Evolutionary conservation across 169 alveolate genomes (phyloP).

Genomic region (Theileria annulata): DNA sequence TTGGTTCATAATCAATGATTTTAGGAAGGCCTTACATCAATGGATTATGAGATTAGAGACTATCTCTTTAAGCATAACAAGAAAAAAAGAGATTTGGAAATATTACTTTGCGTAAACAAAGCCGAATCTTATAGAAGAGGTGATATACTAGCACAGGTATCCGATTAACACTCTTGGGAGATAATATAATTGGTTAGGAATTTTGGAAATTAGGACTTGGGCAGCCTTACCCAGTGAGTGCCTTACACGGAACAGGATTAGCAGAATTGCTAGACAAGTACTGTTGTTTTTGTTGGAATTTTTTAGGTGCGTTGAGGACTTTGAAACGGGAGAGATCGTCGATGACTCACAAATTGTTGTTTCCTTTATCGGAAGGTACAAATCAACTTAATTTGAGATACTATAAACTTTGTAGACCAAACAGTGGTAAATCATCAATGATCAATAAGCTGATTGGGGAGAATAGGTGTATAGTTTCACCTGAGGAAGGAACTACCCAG

Average conservation of each 20-base stretch:
- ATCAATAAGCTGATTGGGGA: constrained; percentile 65
- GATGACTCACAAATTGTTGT: constrained; percentile 50
- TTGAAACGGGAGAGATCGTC: constrained; percentile 36
- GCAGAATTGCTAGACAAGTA: constrained; percentile 71
- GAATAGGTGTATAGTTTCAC: constrained; percentile 76
- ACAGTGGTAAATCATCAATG: constrained; percentile 75
- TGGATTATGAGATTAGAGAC: constrained; percentile 40
- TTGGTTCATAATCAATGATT: background rate
- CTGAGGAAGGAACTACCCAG: constrained; percentile 76
- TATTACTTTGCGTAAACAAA: constrained; percentile 72
- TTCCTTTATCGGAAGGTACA: constrained; percentile 62
- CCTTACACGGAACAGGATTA: constrained; percentile 76
- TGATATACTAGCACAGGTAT: constrained; percentile 68
- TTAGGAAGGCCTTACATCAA: constrained; percentile 52
- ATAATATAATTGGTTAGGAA: constrained; percentile 32
- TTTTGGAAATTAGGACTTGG: constrained; percentile 79
- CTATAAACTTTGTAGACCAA: constrained; percentile 65
- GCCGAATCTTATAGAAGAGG: constrained; percentile 77
- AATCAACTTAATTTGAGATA: constrained; percentile 4
- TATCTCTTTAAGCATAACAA: constrained; percentile 16
- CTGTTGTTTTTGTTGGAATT: constrained; percentile 7
- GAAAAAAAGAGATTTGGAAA: constrained; percentile 27
- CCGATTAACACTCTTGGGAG: background rate
- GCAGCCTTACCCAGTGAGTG: constrained; percentile 76
- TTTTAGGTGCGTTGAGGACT: constrained; percentile 55